Conservation (phyloP, 2,329 filamentous ascomycete genomes). For the Stachybotrys echinatus region DNA sequence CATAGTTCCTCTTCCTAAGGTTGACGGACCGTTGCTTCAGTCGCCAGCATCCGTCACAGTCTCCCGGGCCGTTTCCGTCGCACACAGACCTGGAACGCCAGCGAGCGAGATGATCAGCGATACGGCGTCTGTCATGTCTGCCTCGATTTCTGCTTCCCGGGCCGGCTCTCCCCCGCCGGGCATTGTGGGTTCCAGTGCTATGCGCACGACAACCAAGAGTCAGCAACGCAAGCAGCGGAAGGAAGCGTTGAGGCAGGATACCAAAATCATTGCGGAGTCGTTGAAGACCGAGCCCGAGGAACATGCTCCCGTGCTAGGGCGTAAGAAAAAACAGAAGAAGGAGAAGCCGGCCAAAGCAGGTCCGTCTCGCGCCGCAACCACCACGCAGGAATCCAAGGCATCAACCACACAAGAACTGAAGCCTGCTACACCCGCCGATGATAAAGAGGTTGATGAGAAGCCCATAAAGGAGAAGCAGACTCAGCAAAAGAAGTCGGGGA, state of each 20-base stretch:
- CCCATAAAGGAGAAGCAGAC: conserved; percentile 20
- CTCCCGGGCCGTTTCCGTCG: conserved; percentile 23
- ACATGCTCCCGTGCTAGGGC: conserved; percentile 67
- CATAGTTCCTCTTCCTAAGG: conserved; percentile 62
- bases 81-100: conserved; percentile 63
- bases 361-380: conserved; percentile 5
- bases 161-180: conserved; percentile 64
- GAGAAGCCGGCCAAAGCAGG: conserved; percentile 41
- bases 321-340: conserved; percentile 85
- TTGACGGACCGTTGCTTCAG: conserved; percentile 44
- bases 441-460: conserved; percentile 13
- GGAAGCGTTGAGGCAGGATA: conserved; percentile 61
- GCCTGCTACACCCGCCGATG: conserved; percentile 5
- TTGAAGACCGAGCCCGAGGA: conserved; percentile 49
- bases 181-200: conserved; percentile 63
- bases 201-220: conserved; percentile 69
- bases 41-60: conserved; percentile 21
- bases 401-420: no score
- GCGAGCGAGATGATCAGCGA: conserved; percentile 72
- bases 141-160: conserved; percentile 62
- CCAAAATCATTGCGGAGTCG: conserved; percentile 44
- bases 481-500: conserved; percentile 23
- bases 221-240: conserved; percentile 73
- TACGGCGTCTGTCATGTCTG: conserved; percentile 67
- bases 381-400: no score